A percentile compares a stretch with the other conserved stretches of the same genome.
Evolutionary conservation across 2,329 filamentous ascomycete species (phyloP).

Genomic region (Colletotrichum viniferum): DNA sequence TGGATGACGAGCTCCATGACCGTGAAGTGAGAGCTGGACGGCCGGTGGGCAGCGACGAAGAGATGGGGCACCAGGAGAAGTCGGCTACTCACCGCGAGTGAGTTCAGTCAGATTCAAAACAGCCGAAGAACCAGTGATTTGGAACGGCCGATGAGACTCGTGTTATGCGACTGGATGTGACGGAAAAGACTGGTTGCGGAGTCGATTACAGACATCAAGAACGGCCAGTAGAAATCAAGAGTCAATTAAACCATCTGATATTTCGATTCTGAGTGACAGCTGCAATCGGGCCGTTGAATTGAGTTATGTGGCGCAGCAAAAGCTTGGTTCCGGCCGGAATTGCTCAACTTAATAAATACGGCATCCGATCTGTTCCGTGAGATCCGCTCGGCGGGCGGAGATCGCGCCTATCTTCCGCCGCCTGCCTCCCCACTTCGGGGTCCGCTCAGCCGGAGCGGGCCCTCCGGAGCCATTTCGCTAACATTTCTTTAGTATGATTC

Average conservation of each 20-base stretch:
- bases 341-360: background rate
- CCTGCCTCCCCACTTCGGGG: background rate
- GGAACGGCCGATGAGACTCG: background rate
- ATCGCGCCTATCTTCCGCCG: background rate
- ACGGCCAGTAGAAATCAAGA: background rate
- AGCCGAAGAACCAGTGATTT: background rate
- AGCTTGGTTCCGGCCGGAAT: background rate
- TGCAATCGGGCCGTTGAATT: background rate
- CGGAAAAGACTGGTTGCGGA: background rate
- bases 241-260: background rate
- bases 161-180: background rate
- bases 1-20: conserved; percentile 20
- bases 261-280: background rate
- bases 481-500: fast-evolving
- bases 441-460: background rate
- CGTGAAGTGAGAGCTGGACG: background rate
- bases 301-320: background rate
- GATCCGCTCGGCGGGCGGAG: background rate
- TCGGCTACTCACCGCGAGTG: conserved; percentile 14
- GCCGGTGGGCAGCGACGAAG: background rate
- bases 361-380: background rate
- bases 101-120: background rate
- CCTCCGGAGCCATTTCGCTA: background rate
- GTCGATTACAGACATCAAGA: background rate
- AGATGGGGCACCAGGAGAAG: conserved; percentile 18